phyloP scores from a whole-genome alignment of 192 early-diverging fungal genomes.

The Neocallimastix lanati region DNA sequence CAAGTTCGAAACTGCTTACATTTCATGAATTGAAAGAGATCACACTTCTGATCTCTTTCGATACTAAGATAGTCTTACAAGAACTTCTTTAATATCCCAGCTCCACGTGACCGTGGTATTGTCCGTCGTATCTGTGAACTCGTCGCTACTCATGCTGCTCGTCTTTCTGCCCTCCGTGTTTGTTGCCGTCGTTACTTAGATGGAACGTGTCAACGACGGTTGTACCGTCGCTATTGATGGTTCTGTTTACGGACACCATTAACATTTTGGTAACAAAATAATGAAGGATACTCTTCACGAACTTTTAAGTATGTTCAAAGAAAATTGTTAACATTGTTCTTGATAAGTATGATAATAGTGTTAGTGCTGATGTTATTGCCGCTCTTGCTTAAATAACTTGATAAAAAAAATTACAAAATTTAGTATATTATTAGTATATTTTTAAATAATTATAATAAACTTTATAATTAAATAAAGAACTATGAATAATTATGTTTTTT shows the following conservation, averaged over 20 bases:
- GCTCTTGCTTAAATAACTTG: neutral
- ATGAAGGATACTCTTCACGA: too few relatives aligned
- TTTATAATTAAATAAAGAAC: too few relatives aligned
- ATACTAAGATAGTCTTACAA: conserved; percentile 3
- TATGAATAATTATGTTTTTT: too few relatives aligned
- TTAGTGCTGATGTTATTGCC: conserved; percentile 60
- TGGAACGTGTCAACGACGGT: too few relatives aligned
- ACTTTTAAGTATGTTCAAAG: conserved; percentile 43
- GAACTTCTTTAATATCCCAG: conserved; percentile 37
- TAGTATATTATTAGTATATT: too few relatives aligned
- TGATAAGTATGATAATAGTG: conserved; percentile 58
- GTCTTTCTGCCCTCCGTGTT: too few relatives aligned
- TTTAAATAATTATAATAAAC: too few relatives aligned
- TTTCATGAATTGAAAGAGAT: conserved; percentile 28
- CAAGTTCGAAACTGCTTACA: conserved; percentile 22
- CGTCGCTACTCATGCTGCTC: too few relatives aligned
- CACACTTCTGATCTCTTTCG: neutral
- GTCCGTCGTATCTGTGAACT: conserved; percentile 52
- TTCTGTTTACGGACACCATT: conserved; percentile 75
- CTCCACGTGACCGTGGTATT: conserved; percentile 45
- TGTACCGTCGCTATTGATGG: conserved; percentile 79
- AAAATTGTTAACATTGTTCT: conserved; percentile 50
- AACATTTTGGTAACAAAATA: conserved; percentile 39
- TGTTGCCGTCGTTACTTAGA: conserved; percentile 49
- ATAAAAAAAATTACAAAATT: too few relatives aligned